phyloP scores from a whole-genome alignment of 164 flowering plant genomes.

The Kalanchoe fedtschenkoi region DNA sequence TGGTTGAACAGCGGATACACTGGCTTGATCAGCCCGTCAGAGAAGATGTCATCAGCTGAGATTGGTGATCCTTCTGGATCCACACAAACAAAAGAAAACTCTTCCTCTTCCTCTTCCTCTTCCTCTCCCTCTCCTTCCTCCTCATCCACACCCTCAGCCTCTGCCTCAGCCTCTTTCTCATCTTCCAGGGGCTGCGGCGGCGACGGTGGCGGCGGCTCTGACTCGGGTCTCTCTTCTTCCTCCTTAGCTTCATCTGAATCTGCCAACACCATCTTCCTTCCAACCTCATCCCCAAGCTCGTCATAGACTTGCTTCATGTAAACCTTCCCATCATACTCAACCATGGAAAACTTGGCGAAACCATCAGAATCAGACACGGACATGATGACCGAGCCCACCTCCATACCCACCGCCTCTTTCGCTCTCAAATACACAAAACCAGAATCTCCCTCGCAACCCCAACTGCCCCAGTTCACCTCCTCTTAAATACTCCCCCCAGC shows the following conservation, averaged over 20 bases:
- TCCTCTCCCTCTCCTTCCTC: not conserved
- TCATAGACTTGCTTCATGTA: too few relatives aligned
- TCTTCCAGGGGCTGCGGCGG: not conserved
- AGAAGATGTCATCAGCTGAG: constrained; percentile 28
- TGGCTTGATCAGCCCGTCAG: constrained; percentile 29
- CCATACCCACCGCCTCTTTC: not conserved
- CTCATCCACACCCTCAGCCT: too few relatives aligned
- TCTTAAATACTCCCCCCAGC: not conserved
- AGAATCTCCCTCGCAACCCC: too few relatives aligned
- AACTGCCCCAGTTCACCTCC: not conserved
- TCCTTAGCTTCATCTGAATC: not conserved
- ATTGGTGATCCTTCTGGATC: constrained; percentile 19
- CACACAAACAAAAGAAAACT: constrained; percentile 22
- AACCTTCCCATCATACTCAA: too few relatives aligned
- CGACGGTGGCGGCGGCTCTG: not conserved
- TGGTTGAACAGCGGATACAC: constrained; percentile 20
- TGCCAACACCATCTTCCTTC: constrained; percentile 4
- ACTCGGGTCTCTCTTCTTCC: not conserved
- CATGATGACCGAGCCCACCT: not conserved
- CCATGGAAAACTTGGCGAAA: too few relatives aligned
- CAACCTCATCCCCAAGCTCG: constrained; percentile 7
- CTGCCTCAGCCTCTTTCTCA: not conserved
- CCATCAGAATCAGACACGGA: constrained; percentile 6
- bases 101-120: constrained; percentile 17
- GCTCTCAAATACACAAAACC: too few relatives aligned